Percentiles rank a stretch among this genome's conserved stretches.
These are phyloP conservation scores for Tetrahymena elliotti DNA, from an alignment of 73 alveolate genomes.

Conservation along the genomic window DNA sequence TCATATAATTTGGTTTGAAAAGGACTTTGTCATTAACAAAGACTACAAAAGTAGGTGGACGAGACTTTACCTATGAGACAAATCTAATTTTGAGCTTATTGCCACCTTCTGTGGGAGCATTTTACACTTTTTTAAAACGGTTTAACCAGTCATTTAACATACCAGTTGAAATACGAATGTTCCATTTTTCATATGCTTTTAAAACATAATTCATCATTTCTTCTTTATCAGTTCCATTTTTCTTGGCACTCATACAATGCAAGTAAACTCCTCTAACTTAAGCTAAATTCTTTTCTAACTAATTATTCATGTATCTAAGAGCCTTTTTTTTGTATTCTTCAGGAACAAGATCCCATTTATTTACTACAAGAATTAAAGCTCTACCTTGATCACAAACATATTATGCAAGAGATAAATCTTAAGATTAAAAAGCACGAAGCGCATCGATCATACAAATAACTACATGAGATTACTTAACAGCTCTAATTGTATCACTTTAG, in stretches of 20 bases:
- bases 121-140: conserved; percentile 52
- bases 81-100: conserved; percentile 53
- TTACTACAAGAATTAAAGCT: conserved; percentile 67
- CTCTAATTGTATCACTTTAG: conserved; percentile 51
- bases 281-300: conserved; percentile 59
- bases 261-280: conserved; percentile 59
- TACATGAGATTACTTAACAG: conserved; percentile 64
- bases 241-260: conserved; percentile 61
- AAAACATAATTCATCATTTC: conserved; percentile 62
- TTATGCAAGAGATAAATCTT: conserved; percentile 57
- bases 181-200: conserved; percentile 79
- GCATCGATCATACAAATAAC: conserved; percentile 67
- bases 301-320: conserved; percentile 51
- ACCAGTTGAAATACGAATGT: conserved; percentile 74
- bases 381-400: conserved; percentile 77
- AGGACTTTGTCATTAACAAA: conserved; percentile 62
- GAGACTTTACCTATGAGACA: conserved; percentile 59
- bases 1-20: conserved; percentile 47
- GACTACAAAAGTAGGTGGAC: conserved; percentile 85
- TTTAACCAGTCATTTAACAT: conserved; percentile 72
- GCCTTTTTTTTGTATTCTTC: conserved; percentile 65
- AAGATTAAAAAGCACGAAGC: conserved; percentile 58
- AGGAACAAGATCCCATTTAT: conserved; percentile 85
- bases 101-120: conserved; percentile 70
- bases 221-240: conserved; percentile 46